Evolutionary conservation across 2,329 filamentous ascomycete genomes (phyloP).

Genomic region (Botrytis squamosa): DNA sequence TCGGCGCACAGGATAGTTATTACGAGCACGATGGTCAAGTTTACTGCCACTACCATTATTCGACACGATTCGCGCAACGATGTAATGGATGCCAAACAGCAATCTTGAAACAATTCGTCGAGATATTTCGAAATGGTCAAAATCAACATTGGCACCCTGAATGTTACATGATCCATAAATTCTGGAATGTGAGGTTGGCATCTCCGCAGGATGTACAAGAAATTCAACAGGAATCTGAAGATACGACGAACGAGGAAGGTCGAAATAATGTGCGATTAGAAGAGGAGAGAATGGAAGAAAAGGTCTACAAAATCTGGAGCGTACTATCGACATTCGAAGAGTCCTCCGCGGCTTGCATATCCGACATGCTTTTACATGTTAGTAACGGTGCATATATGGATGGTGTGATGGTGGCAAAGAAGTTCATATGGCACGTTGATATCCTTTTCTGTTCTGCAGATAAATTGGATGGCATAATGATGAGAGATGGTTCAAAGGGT

Average conservation of each 20-base stretch:
- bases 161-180: constrained; percentile 99
- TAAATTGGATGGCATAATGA: constrained; percentile 73
- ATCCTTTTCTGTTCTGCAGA: constrained; percentile 88
- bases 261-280: constrained; percentile 76
- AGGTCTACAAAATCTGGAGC: constrained; percentile 98
- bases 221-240: constrained; percentile 41
- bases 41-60: constrained; percentile 99
- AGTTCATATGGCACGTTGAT: constrained; percentile 95
- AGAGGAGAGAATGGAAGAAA: constrained; percentile 95
- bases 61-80: constrained; percentile 91
- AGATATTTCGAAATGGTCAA: constrained; percentile 95
- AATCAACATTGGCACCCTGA: constrained; percentile 99
- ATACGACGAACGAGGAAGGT: constrained; percentile 62
- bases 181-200: constrained; percentile 90
- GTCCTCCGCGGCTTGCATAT: constrained; percentile 95
- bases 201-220: constrained; percentile 48
- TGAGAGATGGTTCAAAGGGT: constrained; percentile 72
- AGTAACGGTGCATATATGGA: constrained; percentile 97
- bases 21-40: constrained; percentile 97
- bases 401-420: constrained; percentile 89
- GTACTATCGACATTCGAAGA: constrained; percentile 96
- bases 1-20: constrained; percentile 96
- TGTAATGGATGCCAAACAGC: constrained; percentile 97
- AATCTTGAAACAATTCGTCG: constrained; percentile 97
- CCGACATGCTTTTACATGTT: constrained; percentile 97